These are phyloP conservation scores for Dactylonectria estremocensis DNA, from an alignment of 2,329 filamentous ascomycete species.

Conservation along the genomic window DNA sequence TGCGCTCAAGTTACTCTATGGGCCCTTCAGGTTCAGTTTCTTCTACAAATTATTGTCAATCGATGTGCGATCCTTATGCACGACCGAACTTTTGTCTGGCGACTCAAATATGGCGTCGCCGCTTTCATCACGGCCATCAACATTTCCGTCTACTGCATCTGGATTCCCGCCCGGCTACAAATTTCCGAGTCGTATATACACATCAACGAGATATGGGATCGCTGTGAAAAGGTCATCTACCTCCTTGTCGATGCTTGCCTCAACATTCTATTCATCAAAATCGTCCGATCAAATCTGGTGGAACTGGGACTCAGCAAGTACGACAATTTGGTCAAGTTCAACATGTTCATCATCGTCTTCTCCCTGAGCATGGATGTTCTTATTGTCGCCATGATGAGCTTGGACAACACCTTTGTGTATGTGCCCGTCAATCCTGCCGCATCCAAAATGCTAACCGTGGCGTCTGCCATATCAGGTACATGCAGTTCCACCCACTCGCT, in stretches of 20 bases:
- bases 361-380: slow-evolving; percentile 15
- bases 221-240: slow-evolving; percentile 62
- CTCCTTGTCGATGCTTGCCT: slow-evolving; percentile 60
- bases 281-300: slow-evolving; percentile 60
- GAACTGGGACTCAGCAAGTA: slow-evolving; percentile 61
- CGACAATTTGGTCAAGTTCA: slow-evolving; percentile 13
- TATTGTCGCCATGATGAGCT: slow-evolving; percentile 7
- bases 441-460: slow-evolving; percentile 6
- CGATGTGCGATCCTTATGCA: slow-evolving; percentile 27
- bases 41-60: slow-evolving; percentile 39
- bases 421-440: neutral
- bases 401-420: slow-evolving; percentile 1
- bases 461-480: neutral
- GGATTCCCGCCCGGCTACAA: slow-evolving; percentile 63
- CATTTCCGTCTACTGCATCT: slow-evolving; percentile 63
- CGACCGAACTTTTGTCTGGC: slow-evolving; percentile 17
- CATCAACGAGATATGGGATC: slow-evolving; percentile 64
- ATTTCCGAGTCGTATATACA: slow-evolving; percentile 54
- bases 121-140: slow-evolving; percentile 61
- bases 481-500: neutral
- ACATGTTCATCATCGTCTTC: slow-evolving; percentile 10
- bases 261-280: slow-evolving; percentile 61
- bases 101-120: slow-evolving; percentile 26
- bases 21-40: slow-evolving; percentile 31
- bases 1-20: slow-evolving; percentile 16